Evolutionary conservation across 1,139 yeast species (phyloP).

Genomic region (Zygosaccharomyces pseudobailii): DNA sequence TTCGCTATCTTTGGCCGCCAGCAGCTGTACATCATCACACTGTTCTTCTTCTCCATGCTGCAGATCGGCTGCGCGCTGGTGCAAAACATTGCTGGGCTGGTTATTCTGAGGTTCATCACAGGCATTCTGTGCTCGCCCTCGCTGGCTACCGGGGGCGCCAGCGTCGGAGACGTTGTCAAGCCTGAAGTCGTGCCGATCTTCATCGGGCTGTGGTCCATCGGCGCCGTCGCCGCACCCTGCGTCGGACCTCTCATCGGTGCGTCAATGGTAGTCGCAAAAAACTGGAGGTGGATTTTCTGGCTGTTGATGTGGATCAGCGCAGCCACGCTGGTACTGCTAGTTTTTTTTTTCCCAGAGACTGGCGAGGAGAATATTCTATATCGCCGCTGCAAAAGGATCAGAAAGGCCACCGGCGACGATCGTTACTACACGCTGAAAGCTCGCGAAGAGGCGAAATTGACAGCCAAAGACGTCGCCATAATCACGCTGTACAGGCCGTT

Average conservation of each 20-base stretch:
- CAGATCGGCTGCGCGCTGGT: slow-evolving; percentile 57
- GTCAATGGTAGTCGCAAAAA: slow-evolving; percentile 41
- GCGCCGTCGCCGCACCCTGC: slow-evolving; percentile 55
- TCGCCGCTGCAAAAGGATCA: slow-evolving; percentile 42
- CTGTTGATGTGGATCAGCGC: slow-evolving; percentile 38
- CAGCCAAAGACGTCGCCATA: slow-evolving; percentile 30
- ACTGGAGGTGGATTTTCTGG: slow-evolving; percentile 47
- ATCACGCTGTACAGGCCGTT: slow-evolving; percentile 48
- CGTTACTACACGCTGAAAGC: slow-evolving; percentile 35
- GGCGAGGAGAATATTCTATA: slow-evolving; percentile 41
- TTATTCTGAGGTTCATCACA: slow-evolving; percentile 46
- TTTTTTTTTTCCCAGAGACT: slow-evolving; percentile 47
- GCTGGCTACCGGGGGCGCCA: slow-evolving; percentile 53
- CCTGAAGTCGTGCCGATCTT: slow-evolving; percentile 41
- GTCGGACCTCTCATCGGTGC: slow-evolving; percentile 59
- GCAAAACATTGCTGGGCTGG: slow-evolving; percentile 46
- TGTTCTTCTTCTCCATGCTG: slow-evolving; percentile 51
- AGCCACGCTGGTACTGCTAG: slow-evolving; percentile 37
- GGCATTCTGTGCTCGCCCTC: slow-evolving; percentile 55
- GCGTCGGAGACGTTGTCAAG: slow-evolving; percentile 49
- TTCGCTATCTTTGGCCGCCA: slow-evolving; percentile 50
- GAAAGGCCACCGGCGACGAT: slow-evolving; percentile 42
- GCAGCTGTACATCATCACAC: slow-evolving; percentile 45
- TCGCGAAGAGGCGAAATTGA: slow-evolving; percentile 31
- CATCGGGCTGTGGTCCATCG: slow-evolving; percentile 46